A percentile compares a stretch with the other conserved stretches of the same genome.
phyloP scores from a whole-genome alignment of 139 green algal genomes.

The Chloropicon primus region DNA sequence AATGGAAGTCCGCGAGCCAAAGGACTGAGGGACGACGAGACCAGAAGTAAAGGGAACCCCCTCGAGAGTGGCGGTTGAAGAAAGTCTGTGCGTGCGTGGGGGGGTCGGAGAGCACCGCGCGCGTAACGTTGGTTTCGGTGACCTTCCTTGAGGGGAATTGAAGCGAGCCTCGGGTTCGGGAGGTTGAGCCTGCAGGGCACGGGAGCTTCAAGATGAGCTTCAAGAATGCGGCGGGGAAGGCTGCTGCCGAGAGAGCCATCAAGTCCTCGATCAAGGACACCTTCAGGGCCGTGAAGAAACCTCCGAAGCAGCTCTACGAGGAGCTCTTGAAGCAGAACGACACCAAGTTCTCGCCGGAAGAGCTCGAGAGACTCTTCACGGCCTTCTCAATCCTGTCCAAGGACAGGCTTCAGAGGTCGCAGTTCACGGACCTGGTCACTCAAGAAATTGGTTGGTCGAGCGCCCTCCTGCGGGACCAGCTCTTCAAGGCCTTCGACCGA shows the following conservation, averaged over 20 bases:
- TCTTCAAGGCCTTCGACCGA: conserved; percentile 22
- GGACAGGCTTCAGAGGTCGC: conserved; percentile 13
- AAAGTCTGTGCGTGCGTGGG: too few species aligned
- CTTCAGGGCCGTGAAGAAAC: not conserved
- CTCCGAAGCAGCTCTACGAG: conserved; percentile 12
- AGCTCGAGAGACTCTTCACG: conserved; percentile 13
- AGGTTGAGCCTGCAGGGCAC: too few species aligned
- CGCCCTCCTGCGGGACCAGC: conserved; percentile 18
- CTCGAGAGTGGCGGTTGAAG: too few species aligned
- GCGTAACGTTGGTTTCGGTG: too few species aligned
- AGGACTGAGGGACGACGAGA: too few species aligned
- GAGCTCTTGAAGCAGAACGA: conserved; percentile 16
- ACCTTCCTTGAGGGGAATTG: too few species aligned
- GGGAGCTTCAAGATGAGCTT: conserved; percentile 2
- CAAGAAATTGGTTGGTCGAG: conserved; percentile 19
- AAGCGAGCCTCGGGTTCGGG: too few species aligned
- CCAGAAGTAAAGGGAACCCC: too few species aligned
- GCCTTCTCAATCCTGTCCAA: conserved; percentile 11
- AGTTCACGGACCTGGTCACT: conserved; percentile 18
- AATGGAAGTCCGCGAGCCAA: too few species aligned
- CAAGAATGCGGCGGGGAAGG: not conserved
- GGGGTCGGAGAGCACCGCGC: too few species aligned
- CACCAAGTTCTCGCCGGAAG: conserved; percentile 13
- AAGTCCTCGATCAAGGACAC: conserved; percentile 5
- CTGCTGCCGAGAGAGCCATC: not conserved